Percentiles rank a stretch among this genome's conserved stretches.
Conservation (phyloP, 805 yeast species). For the Metschnikowia drakensbergensis region DNA sequence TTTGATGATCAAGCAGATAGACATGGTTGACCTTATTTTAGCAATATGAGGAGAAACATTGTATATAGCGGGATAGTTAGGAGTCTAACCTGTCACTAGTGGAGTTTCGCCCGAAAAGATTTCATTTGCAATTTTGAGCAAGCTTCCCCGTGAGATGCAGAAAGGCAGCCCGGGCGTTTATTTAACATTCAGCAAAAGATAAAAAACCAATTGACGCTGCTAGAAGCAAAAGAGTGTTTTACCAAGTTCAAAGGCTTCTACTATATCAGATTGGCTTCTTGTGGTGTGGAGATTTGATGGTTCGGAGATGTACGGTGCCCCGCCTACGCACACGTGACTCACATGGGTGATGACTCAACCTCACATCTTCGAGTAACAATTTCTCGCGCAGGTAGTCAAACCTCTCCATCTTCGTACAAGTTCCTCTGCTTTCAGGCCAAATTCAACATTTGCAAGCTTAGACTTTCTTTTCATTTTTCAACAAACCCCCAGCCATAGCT, state of each 20-base stretch:
- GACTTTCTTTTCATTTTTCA: neutral
- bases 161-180: no score
- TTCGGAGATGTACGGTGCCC: neutral
- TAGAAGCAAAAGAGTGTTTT: no score
- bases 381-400: neutral
- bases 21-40: neutral
- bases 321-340: neutral
- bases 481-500: neutral
- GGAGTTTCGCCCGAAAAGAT: no score
- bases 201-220: no score
- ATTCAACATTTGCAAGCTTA: conserved; percentile 4
- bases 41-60: no score
- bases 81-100: no score
- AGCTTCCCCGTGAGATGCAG: no score
- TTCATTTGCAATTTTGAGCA: no score
- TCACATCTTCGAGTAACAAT: neutral
- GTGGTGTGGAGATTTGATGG: neutral
- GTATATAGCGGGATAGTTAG: no score
- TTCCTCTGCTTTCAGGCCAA: neutral
- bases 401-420: neutral
- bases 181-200: no score
- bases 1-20: neutral
- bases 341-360: conserved; percentile 1
- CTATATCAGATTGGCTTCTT: no score
- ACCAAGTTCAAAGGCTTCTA: no score